Evolutionary conservation across 2,329 filamentous ascomycete species (phyloP).

Genomic region (Orbilia quercus): DNA sequence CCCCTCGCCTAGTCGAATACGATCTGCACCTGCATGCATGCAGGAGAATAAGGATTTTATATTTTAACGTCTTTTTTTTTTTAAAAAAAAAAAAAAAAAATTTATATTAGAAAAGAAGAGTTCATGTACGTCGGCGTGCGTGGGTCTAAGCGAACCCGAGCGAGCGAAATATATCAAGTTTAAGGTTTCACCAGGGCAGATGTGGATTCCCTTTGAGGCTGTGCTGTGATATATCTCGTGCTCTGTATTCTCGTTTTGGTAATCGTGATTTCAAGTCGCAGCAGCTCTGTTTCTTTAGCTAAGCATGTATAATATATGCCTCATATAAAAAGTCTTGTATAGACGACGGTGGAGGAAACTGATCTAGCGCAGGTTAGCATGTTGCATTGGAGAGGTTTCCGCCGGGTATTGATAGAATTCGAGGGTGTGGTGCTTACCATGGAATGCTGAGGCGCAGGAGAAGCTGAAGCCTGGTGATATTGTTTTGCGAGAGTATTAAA

Average conservation of each 20-base stretch:
- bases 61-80: constrained; percentile 14
- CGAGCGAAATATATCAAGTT: constrained; percentile 12
- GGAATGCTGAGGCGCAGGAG: constrained; percentile 2
- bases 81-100: no score
- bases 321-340: constrained; percentile 1
- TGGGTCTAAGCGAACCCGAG: constrained; percentile 20
- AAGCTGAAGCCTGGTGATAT: neutral
- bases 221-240: constrained; percentile 3
- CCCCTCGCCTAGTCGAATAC: constrained; percentile 16
- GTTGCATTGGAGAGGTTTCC: neutral
- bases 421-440: constrained; percentile 2
- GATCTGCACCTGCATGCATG: constrained; percentile 56
- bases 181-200: constrained; percentile 5
- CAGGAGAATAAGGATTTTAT: constrained; percentile 15
- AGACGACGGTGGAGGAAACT: constrained; percentile 11
- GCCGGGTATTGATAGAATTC: constrained; percentile 3
- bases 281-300: no score
- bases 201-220: neutral
- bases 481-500: no score
- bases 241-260: neutral
- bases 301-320: constrained; percentile 5
- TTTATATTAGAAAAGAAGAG: no score
- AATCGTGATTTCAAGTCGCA: neutral
- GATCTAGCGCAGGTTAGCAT: no score
- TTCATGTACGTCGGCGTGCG: no score